These are phyloP conservation scores for Elsinoe batatas DNA, from an alignment of 2,329 filamentous ascomycete genomes.

Conservation along the genomic window DNA sequence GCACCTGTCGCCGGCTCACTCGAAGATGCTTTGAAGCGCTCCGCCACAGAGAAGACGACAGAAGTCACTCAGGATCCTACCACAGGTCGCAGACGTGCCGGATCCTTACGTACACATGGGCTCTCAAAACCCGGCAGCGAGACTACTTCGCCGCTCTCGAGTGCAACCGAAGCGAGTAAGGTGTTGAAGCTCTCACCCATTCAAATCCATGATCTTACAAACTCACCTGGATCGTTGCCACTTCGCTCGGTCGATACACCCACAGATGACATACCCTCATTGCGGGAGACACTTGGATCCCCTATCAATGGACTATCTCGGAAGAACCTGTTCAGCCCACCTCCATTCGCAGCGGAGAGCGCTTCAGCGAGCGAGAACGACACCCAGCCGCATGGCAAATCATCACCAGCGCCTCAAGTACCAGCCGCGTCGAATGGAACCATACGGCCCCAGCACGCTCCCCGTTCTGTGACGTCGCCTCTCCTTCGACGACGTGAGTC, in stretches of 20 bases:
- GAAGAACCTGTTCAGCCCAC: neutral
- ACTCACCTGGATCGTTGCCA: slow-evolving; percentile 46
- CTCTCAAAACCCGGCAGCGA: neutral
- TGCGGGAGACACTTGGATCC: slow-evolving; percentile 6
- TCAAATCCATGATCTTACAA: slow-evolving; percentile 46
- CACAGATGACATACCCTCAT: slow-evolving; percentile 6
- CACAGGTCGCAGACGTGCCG: neutral
- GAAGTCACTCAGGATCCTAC: neutral
- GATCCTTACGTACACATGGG: neutral
- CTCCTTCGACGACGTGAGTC: slow-evolving; percentile 29
- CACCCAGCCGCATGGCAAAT: neutral
- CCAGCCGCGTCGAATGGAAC: neutral
- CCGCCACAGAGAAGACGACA: neutral
- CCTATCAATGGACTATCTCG: neutral
- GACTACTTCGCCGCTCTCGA: neutral
- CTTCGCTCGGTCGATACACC: slow-evolving; percentile 28
- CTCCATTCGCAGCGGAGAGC: neutral
- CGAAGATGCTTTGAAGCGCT: neutral
- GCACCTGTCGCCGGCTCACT: slow-evolving; percentile 11
- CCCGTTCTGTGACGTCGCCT: slow-evolving; percentile 30
- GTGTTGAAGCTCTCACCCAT: slow-evolving; percentile 44
- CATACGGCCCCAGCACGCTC: neutral
- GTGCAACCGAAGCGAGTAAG: slow-evolving; percentile 23
- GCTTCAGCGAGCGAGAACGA: slow-evolving; percentile 5
- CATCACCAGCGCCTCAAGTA: neutral